These are phyloP conservation scores for Suhomyces chickasaworum DNA, from an alignment of 1,139 yeast species.

Conservation along the genomic window DNA sequence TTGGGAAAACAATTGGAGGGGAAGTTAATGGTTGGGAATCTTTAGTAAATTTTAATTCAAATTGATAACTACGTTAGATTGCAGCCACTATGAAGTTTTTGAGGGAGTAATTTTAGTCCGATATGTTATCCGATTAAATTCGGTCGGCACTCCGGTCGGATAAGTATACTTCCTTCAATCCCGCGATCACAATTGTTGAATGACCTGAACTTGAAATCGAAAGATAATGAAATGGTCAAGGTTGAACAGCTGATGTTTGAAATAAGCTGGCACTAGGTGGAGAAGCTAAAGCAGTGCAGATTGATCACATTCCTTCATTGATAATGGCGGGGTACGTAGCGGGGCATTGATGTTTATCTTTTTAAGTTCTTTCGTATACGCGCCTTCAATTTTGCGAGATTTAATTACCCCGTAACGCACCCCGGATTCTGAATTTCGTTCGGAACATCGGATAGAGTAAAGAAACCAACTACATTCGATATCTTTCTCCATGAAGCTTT, in stretches of 20 bases:
- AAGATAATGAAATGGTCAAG: neutral
- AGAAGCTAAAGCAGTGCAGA: neutral
- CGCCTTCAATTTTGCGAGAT: neutral
- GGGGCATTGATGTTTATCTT: constrained; percentile 6
- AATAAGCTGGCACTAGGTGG: neutral
- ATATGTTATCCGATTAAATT: neutral
- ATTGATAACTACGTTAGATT: neutral
- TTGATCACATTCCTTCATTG: neutral
- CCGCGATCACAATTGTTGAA: neutral
- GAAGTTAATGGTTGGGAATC: neutral
- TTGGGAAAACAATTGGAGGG: constrained; percentile 7
- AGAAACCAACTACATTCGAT: no score
- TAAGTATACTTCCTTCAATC: neutral
- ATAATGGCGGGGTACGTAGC: constrained; percentile 6
- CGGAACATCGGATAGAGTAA: constrained; percentile 1
- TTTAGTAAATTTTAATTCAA: neutral
- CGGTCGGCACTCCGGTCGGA: constrained; percentile 4
- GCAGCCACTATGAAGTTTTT: neutral
- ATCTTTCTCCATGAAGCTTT: no score
- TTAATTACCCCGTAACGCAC: constrained; percentile 3
- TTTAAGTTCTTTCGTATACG: neutral
- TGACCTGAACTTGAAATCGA: neutral
- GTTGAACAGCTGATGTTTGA: neutral
- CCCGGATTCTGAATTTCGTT: neutral
- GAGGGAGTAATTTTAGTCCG: neutral